Conservation (phyloP, 768 basidiomycete species). For the Phaeotremella fagi region DNA sequence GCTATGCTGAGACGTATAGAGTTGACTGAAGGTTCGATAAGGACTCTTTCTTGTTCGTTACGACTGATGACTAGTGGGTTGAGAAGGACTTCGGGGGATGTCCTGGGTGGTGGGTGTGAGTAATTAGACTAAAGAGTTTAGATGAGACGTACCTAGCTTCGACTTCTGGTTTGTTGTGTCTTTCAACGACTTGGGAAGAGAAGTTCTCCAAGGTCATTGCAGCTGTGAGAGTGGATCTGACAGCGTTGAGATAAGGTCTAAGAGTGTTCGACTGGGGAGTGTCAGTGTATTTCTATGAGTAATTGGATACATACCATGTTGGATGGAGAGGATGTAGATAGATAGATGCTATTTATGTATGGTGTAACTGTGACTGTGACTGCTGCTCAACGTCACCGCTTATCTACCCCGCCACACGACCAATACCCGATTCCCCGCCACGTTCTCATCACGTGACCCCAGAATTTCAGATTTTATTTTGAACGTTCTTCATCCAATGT, state of each 20-base stretch:
- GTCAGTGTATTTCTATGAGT: neutral
- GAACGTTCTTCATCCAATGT: neutral
- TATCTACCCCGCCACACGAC: neutral
- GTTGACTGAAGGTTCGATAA: conserved; percentile 96
- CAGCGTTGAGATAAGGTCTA: conserved; percentile 91
- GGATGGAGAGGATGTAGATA: too few species aligned
- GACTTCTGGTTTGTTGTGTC: conserved; percentile 95
- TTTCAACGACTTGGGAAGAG: conserved; percentile 93
- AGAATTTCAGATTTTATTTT: neutral
- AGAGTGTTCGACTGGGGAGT: conserved; percentile 78
- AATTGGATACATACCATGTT: too few species aligned
- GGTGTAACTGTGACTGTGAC: too few species aligned
- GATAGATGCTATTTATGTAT: too few species aligned
- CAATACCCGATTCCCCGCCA: neutral
- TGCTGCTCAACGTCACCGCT: too few species aligned
- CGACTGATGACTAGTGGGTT: conserved; percentile 91
- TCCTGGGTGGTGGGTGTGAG: conserved; percentile 52
- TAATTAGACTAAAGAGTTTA: too few species aligned
- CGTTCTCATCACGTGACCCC: neutral
- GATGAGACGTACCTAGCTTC: conserved; percentile 72
- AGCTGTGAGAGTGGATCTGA: conserved; percentile 93
- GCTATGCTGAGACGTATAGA: conserved; percentile 94
- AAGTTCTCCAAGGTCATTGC: conserved; percentile 97
- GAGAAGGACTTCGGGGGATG: conserved; percentile 88
- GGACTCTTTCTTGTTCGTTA: conserved; percentile 93